A percentile compares a stretch with the other conserved stretches of the same genome.
Conservation (phyloP, 2,329 filamentous ascomycete genomes). For the Cryphonectria naterciae region DNA sequence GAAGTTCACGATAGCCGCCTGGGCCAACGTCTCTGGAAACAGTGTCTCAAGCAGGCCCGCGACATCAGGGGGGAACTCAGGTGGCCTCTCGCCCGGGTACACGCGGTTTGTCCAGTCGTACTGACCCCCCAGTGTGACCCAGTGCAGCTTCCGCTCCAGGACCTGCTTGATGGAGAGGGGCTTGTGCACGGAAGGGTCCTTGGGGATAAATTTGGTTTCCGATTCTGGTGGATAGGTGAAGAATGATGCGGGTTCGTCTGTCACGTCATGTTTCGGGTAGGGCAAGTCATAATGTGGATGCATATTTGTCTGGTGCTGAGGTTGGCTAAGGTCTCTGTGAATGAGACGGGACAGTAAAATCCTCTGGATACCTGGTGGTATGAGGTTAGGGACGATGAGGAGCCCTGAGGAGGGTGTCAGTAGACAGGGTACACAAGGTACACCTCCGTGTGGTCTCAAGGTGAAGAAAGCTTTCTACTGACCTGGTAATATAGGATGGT, state of each 20-base stretch:
- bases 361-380: constrained; percentile 71
- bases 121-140: constrained; percentile 93
- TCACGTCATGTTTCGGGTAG: constrained; percentile 31
- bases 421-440: neutral
- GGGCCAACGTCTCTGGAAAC: constrained; percentile 77
- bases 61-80: constrained; percentile 75
- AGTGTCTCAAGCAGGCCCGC: constrained; percentile 67
- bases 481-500: constrained; percentile 72
- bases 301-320: constrained; percentile 82
- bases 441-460: neutral
- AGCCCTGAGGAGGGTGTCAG: constrained; percentile 62
- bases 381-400: constrained; percentile 73
- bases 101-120: constrained; percentile 92
- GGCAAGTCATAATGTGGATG: constrained; percentile 43
- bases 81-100: constrained; percentile 72
- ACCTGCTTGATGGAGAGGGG: constrained; percentile 71
- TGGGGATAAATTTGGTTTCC: constrained; percentile 65
- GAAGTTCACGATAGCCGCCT: constrained; percentile 93
- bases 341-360: constrained; percentile 73
- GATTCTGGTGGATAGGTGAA: constrained; percentile 55
- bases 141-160: constrained; percentile 80
- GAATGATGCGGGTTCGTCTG: constrained; percentile 48
- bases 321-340: constrained; percentile 66
- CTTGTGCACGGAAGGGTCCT: constrained; percentile 74
- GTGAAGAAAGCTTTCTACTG: constrained; percentile 34